These are phyloP conservation scores for Colletotrichum sp. DNA, from an alignment of 2,329 filamentous ascomycete genomes.

Conservation along the genomic window DNA sequence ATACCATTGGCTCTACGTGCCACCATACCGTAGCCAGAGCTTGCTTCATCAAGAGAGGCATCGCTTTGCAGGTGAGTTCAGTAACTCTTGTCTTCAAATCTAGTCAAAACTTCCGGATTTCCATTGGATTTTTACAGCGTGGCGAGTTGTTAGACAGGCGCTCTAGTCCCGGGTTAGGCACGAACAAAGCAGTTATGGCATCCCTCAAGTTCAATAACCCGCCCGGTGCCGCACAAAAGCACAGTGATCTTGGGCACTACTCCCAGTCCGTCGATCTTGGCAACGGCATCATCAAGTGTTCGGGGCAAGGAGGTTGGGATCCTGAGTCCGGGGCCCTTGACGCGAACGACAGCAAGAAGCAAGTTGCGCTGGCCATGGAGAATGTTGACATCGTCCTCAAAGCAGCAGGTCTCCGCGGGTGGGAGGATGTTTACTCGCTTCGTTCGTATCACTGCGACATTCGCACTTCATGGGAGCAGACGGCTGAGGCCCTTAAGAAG, in stretches of 20 bases:
- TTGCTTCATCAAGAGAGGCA: neutral
- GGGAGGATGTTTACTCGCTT: conserved; percentile 31
- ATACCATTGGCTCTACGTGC: neutral
- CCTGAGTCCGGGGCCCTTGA: conserved; percentile 19
- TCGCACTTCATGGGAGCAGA: conserved; percentile 1
- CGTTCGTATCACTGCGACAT: conserved; percentile 28
- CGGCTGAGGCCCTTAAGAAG: neutral
- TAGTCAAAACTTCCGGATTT: neutral
- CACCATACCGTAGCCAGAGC: neutral
- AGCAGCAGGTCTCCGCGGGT: conserved; percentile 25
- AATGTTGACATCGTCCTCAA: conserved; percentile 29
- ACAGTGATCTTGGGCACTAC: conserved; percentile 21
- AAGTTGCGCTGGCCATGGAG: conserved; percentile 20
- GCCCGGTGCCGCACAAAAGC: neutral
- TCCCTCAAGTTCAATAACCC: neutral
- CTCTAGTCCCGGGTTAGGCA: rapidly evolving
- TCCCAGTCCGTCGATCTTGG: conserved; percentile 27
- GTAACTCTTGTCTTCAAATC: neutral
- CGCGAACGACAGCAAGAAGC: conserved; percentile 10
- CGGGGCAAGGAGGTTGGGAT: conserved; percentile 27
- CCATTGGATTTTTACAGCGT: neutral
- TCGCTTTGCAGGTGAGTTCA: neutral
- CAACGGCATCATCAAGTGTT: conserved; percentile 26
- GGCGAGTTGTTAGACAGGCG: neutral
- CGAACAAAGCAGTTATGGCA: neutral